Percentiles rank a stretch among this genome's conserved stretches.
These are phyloP conservation scores for Cryptosporidium sp. DNA, from an alignment of 169 alveolate genomes.

Conservation along the genomic window DNA sequence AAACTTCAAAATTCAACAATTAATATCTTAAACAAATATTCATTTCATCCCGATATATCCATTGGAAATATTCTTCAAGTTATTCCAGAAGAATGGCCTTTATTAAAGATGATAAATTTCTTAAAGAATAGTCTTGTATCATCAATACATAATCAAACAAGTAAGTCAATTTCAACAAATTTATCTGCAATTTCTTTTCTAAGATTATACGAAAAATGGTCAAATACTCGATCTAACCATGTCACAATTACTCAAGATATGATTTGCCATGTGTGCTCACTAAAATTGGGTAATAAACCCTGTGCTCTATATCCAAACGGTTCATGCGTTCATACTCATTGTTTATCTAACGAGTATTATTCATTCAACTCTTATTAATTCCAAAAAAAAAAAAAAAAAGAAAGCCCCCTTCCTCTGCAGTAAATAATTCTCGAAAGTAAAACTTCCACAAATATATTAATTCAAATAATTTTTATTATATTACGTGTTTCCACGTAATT, in stretches of 20 bases:
- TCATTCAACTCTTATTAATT: not conserved
- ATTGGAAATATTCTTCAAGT: conserved; percentile 27
- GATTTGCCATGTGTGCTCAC: conserved; percentile 68
- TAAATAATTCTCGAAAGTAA: not conserved
- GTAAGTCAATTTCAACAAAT: conserved; percentile 31
- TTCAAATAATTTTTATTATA: too few species aligned
- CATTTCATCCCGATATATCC: conserved; percentile 23
- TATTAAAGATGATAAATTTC: conserved; percentile 21
- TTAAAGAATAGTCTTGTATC: conserved; percentile 39
- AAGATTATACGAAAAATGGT: conserved; percentile 52
- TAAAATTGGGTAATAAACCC: conserved; percentile 54
- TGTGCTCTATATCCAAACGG: conserved; percentile 72
- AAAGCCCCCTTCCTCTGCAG: not conserved
- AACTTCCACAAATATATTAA: not conserved
- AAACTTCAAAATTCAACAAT: conserved; percentile 12
- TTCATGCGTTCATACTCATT: conserved; percentile 60
- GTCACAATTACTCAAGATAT: conserved; percentile 67
- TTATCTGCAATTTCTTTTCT: conserved; percentile 69
- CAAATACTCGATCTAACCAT: conserved; percentile 31
- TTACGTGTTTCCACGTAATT: not conserved
- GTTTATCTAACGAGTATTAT: conserved; percentile 38
- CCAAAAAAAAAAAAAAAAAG: not conserved
- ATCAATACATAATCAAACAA: conserved; percentile 32
- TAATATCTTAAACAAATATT: conserved; percentile 38
- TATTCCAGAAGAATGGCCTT: conserved; percentile 73